These are phyloP conservation scores for Colletotrichum theobromicola DNA, from an alignment of 2,329 filamentous ascomycete species.

Conservation along the genomic window DNA sequence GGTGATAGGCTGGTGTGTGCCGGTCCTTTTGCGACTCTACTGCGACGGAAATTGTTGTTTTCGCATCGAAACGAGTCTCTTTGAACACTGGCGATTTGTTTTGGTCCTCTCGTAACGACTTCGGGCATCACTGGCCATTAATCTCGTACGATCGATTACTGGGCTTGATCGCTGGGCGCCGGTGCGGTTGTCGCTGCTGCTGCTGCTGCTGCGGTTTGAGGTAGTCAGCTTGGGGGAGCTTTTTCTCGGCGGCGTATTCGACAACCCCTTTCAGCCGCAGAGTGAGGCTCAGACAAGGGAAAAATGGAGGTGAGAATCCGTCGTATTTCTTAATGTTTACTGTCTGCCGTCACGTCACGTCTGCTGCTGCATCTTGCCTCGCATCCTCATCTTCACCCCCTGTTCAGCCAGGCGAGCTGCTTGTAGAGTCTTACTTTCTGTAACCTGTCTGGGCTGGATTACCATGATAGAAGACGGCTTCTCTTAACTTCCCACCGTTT, in stretches of 20 bases:
- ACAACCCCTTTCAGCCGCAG: neutral
- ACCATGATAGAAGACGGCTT: neutral
- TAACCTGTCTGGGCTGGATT: neutral
- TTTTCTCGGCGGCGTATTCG: neutral
- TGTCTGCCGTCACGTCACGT: neutral
- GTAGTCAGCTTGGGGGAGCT: neutral
- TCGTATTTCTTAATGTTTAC: neutral
- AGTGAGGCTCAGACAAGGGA: neutral
- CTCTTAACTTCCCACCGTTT: neutral
- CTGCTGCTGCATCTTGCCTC: neutral
- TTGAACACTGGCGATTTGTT: neutral
- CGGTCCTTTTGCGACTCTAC: neutral
- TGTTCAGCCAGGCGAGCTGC: neutral
- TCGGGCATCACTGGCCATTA: neutral
- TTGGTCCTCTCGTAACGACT: neutral
- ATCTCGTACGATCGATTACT: neutral
- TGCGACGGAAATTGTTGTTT: neutral
- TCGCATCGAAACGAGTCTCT: neutral
- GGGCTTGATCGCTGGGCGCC: neutral
- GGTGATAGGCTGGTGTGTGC: slow-evolving; percentile 1
- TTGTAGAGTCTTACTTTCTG: neutral
- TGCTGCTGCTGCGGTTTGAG: neutral
- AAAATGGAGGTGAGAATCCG: slow-evolving; percentile 18
- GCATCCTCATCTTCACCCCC: neutral
- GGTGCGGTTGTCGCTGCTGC: neutral